A percentile compares a stretch with the other conserved stretches of the same genome.
Evolutionary conservation across 805 yeast genomes (phyloP).

Genomic region (Nakazawaea wickerhamii): DNA sequence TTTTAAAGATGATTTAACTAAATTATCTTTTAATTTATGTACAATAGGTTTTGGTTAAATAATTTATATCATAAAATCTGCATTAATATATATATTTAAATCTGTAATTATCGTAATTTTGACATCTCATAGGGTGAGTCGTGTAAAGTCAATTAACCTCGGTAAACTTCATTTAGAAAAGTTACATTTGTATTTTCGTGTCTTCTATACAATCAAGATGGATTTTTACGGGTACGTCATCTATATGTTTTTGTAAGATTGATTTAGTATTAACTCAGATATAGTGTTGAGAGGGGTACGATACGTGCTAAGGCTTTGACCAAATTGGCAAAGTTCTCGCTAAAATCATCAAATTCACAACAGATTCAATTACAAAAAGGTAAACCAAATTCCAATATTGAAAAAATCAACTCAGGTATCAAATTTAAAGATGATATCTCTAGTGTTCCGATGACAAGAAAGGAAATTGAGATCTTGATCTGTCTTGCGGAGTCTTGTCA

Average conservation of each 20-base stretch:
- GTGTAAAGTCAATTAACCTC: too few species aligned
- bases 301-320: constrained; percentile 35
- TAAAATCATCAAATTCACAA: constrained; percentile 19
- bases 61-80: constrained; percentile 1
- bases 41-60: constrained; percentile 7
- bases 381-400: constrained; percentile 16
- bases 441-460: constrained; percentile 39
- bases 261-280: too few species aligned
- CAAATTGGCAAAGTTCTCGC: constrained; percentile 32
- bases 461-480: constrained; percentile 49
- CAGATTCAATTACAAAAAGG: constrained; percentile 1
- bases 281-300: constrained; percentile 27
- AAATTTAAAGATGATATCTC: constrained; percentile 17
- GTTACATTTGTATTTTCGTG: neutral
- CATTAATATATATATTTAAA: neutral
- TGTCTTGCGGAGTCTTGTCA: constrained; percentile 40
- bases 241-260: neutral
- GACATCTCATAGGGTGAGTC: neutral
- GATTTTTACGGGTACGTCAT: constrained; percentile 12
- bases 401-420: constrained; percentile 18
- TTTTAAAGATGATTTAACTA: neutral
- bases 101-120: neutral
- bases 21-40: neutral
- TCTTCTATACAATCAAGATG: constrained; percentile 1
- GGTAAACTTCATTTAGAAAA: neutral